Evolutionary conservation across 2,329 filamentous ascomycete species (phyloP).

Genomic region (Claviceps lovelessii): DNA sequence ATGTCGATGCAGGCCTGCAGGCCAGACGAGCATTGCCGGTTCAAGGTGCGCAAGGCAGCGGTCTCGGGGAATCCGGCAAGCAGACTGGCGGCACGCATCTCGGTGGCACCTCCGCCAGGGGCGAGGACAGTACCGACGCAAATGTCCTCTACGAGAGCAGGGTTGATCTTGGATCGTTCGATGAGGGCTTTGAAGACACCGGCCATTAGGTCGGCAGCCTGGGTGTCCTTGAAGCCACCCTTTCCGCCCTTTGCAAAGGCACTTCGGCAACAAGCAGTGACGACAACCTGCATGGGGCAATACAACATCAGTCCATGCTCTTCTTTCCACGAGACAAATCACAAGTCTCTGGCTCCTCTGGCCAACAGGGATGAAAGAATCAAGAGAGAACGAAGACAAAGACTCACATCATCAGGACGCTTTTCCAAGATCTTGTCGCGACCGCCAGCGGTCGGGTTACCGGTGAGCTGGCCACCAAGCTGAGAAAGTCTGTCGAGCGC

Average conservation of each 20-base stretch:
- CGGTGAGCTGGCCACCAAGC: constrained; percentile 48
- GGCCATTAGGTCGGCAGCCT: constrained; percentile 69
- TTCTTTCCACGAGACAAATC: too few relatives aligned
- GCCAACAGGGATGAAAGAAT: not conserved
- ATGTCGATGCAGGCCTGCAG: constrained; percentile 88
- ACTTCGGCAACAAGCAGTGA: constrained; percentile 83
- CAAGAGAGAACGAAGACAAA: not conserved
- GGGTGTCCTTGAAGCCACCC: constrained; percentile 91
- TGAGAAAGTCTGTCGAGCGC: constrained; percentile 44
- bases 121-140: constrained; percentile 83
- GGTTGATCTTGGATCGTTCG: constrained; percentile 77
- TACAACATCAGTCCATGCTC: constrained; percentile 11
- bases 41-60: constrained; percentile 74
- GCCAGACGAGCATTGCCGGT: constrained; percentile 88
- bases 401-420: constrained; percentile 48
- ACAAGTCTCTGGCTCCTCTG: too few relatives aligned
- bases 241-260: constrained; percentile 87
- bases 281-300: constrained; percentile 49
- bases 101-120: constrained; percentile 86
- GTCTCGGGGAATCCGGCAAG: constrained; percentile 81
- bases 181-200: constrained; percentile 72
- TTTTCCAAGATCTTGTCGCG: constrained; percentile 49
- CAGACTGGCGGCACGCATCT: constrained; percentile 84
- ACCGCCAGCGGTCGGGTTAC: constrained; percentile 39
- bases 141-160: constrained; percentile 77